phyloP scores from a whole-genome alignment of 495 filamentous ascomycete genomes.

The Letharia columbiana region DNA sequence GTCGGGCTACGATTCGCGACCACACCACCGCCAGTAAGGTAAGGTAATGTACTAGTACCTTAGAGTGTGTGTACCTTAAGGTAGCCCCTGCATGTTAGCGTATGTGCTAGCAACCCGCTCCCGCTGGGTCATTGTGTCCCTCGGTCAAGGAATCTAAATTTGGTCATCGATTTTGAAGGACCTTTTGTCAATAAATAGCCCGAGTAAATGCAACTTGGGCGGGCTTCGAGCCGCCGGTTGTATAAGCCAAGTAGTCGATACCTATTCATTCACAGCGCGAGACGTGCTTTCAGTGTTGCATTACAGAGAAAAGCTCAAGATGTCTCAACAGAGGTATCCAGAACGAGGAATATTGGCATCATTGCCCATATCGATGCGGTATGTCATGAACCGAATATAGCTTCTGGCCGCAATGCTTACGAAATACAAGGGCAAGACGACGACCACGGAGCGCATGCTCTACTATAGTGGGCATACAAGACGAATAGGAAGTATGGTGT shows the following conservation, averaged over 20 bases:
- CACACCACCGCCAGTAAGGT: background rate
- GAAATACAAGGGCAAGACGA: slow-evolving; percentile 76
- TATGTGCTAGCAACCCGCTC: background rate
- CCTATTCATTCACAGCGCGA: background rate
- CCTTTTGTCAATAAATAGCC: background rate
- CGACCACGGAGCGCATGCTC: slow-evolving; percentile 98
- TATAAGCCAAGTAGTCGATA: background rate
- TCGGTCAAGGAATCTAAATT: too few relatives aligned
- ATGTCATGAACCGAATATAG: slow-evolving; percentile 25
- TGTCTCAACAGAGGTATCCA: slow-evolving; percentile 17
- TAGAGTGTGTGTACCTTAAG: too few relatives aligned
- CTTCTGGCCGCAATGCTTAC: background rate
- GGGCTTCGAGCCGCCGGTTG: background rate
- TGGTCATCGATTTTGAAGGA: background rate
- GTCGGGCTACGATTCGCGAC: background rate
- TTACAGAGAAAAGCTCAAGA: background rate
- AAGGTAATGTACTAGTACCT: too few relatives aligned
- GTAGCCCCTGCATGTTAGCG: background rate
- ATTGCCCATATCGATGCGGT: slow-evolving; percentile 98
- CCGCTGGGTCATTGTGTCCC: background rate
- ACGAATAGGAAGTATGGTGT: slow-evolving; percentile 62
- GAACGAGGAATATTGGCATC: slow-evolving; percentile 91
- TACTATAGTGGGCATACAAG: slow-evolving; percentile 89
- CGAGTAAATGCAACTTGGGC: slow-evolving; percentile 8
- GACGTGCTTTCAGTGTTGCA: background rate